Evolutionary conservation across 208 protist genomes (phyloP).

Genomic region (Crithidia sp.): DNA sequence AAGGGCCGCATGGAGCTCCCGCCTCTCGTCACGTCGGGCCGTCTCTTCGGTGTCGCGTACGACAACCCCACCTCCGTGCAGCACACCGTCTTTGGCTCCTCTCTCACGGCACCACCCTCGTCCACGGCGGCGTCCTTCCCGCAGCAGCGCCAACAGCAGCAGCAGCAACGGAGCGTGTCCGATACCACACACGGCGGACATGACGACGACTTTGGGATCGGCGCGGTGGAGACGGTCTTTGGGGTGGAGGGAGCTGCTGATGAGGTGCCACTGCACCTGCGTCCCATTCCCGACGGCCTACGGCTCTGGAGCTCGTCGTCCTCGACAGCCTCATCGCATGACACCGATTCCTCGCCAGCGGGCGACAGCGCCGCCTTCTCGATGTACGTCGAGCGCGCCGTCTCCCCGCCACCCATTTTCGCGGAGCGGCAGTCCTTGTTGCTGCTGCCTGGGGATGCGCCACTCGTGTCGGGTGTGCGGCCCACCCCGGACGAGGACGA

Average conservation of each 20-base stretch:
- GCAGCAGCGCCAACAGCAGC: neutral
- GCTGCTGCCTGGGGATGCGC: slow-evolving; percentile 6
- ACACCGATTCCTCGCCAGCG: neutral
- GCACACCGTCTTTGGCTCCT: slow-evolving; percentile 21
- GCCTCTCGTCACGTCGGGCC: slow-evolving; percentile 56
- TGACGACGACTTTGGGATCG: slow-evolving; percentile 11
- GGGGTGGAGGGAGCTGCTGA: neutral
- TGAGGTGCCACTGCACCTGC: slow-evolving; percentile 11
- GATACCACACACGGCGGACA: neutral
- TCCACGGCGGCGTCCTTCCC: no score
- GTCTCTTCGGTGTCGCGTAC: slow-evolving; percentile 30
- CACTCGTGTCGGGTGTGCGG: neutral
- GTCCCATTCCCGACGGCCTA: slow-evolving; percentile 2
- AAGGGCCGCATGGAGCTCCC: slow-evolving; percentile 43
- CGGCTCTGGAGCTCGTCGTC: slow-evolving; percentile 13
- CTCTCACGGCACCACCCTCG: neutral
- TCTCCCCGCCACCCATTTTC: slow-evolving; percentile 1
- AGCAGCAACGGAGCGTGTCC: neutral
- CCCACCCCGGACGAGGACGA: slow-evolving; percentile 2
- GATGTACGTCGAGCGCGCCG: slow-evolving; percentile 1
- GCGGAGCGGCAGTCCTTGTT: neutral
- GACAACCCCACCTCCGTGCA: slow-evolving; percentile 13
- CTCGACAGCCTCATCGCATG: neutral
- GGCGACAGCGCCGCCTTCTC: neutral
- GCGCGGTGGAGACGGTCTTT: slow-evolving; percentile 10